Evolutionary conservation across 305 asterid genomes (phyloP).

Genomic region (Fraxinus platypoda): DNA sequence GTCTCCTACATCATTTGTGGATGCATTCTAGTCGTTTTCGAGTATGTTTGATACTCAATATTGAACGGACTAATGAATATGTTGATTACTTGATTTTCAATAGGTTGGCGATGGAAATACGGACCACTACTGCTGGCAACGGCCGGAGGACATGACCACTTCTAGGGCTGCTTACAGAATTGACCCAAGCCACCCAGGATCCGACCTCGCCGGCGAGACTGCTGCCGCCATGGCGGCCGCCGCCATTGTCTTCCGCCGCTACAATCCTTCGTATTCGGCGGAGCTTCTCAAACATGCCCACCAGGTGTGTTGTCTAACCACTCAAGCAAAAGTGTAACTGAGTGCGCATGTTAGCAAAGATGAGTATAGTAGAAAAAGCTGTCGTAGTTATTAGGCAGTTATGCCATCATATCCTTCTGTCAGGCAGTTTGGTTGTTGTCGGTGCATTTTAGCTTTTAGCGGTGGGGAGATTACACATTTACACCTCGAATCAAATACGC

Average conservation of each 20-base stretch:
- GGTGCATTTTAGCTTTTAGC: conserved; percentile 47
- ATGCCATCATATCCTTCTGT: conserved; percentile 51
- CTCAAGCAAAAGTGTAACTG: not conserved
- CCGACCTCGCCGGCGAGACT: conserved; percentile 98
- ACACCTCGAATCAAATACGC: not conserved
- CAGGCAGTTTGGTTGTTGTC: conserved; percentile 52
- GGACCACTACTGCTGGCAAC: conserved; percentile 98
- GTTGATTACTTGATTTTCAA: not conserved
- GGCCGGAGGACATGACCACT: conserved; percentile 99
- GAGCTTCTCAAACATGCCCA: conserved; percentile 73
- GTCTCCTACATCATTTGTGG: not conserved
- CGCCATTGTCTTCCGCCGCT: conserved; percentile 80
- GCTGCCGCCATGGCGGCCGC: conserved; percentile 99
- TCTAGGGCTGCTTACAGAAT: conserved; percentile 79
- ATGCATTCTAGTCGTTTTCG: not conserved
- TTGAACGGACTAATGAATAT: not conserved
- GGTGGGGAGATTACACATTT: conserved; percentile 7
- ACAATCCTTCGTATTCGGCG: conserved; percentile 66
- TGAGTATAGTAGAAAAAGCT: conserved; percentile 50
- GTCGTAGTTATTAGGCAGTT: conserved; percentile 69
- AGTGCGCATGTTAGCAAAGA: conserved; percentile 47
- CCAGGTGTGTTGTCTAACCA: conserved; percentile 47
- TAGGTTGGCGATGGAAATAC: conserved; percentile 93
- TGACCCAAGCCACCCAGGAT: conserved; percentile 85
- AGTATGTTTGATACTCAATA: not conserved